Evolutionary conservation across 1,284 basidiomycete species (phyloP).

Genomic region (Pseudozyma sp.): DNA sequence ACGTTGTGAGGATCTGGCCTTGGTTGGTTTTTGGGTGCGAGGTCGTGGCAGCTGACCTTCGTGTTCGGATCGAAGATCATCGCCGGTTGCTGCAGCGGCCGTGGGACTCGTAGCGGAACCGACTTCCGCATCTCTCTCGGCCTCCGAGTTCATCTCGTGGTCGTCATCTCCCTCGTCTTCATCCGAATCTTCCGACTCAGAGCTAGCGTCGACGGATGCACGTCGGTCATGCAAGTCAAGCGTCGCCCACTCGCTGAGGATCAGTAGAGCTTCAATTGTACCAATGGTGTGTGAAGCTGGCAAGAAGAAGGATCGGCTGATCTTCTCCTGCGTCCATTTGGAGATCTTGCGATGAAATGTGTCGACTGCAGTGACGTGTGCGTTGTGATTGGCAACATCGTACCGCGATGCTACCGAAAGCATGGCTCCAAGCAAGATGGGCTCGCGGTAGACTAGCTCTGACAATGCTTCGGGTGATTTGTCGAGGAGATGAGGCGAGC

Average conservation of each 20-base stretch:
- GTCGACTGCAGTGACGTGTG: slow-evolving; percentile 42
- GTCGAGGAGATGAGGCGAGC: slow-evolving; percentile 48
- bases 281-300: slow-evolving; percentile 54
- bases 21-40: slow-evolving; percentile 4
- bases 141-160: slow-evolving; percentile 14
- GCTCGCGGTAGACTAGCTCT: slow-evolving; percentile 51
- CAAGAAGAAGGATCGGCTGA: slow-evolving; percentile 50
- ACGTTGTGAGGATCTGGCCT: slow-evolving; percentile 10
- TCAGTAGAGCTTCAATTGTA: slow-evolving; percentile 53
- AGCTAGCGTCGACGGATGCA: slow-evolving; percentile 40
- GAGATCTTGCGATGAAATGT: slow-evolving; percentile 54
- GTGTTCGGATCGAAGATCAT: slow-evolving; percentile 33
- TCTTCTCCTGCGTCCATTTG: slow-evolving; percentile 55
- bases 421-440: slow-evolving; percentile 54
- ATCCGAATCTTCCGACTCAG: slow-evolving; percentile 36
- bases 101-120: slow-evolving; percentile 23
- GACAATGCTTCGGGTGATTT: slow-evolving; percentile 48
- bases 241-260: slow-evolving; percentile 57
- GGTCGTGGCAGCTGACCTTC: slow-evolving; percentile 33
- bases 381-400: slow-evolving; percentile 48
- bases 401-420: slow-evolving; percentile 56
- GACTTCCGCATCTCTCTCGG: slow-evolving; percentile 14
- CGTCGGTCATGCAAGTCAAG: slow-evolving; percentile 50
- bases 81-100: slow-evolving; percentile 20
- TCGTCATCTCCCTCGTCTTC: slow-evolving; percentile 21